phyloP scores from a whole-genome alignment of 331 rosid genomes.

The Erythrophleum ivorense region DNA sequence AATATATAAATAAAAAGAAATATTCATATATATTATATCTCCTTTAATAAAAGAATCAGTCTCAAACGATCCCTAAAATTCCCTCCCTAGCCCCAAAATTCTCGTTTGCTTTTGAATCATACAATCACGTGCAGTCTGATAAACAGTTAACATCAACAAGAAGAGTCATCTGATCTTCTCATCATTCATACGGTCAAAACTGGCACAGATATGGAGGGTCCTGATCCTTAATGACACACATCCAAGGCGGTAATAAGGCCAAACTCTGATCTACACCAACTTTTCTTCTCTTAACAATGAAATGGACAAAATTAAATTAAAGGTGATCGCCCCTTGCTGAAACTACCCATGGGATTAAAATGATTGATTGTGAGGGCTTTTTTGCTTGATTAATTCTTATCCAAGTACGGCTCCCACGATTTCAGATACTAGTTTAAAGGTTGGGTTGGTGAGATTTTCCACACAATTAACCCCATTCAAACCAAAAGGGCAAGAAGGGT shows the following conservation, averaged over 20 bases:
- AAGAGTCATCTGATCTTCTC: slow-evolving; percentile 21
- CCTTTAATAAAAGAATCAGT: neutral
- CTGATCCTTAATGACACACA: neutral
- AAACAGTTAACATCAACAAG: slow-evolving; percentile 20
- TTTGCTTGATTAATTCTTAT: neutral
- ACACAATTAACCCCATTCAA: slow-evolving; percentile 12
- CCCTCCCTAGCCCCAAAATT: slow-evolving; percentile 25
- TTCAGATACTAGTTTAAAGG: slow-evolving; percentile 23
- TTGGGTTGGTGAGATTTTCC: slow-evolving; percentile 31
- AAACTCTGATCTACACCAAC: neutral
- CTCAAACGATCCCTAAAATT: slow-evolving; percentile 35
- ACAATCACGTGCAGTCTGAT: slow-evolving; percentile 41
- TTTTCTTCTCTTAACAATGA: neutral
- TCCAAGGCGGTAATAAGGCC: slow-evolving; percentile 13
- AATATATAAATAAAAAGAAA: neutral
- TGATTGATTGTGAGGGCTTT: neutral
- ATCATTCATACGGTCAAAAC: slow-evolving; percentile 35
- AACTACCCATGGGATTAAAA: slow-evolving; percentile 4
- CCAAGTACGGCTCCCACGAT: slow-evolving; percentile 19
- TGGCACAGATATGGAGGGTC: slow-evolving; percentile 34
- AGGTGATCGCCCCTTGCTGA: neutral
- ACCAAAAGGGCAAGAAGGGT: slow-evolving; percentile 17
- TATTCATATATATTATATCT: neutral
- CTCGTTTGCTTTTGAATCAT: neutral
- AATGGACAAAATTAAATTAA: slow-evolving; percentile 27